phyloP scores from a whole-genome alignment of 2,329 filamentous ascomycete genomes.

The Fusarium devonianum region DNA sequence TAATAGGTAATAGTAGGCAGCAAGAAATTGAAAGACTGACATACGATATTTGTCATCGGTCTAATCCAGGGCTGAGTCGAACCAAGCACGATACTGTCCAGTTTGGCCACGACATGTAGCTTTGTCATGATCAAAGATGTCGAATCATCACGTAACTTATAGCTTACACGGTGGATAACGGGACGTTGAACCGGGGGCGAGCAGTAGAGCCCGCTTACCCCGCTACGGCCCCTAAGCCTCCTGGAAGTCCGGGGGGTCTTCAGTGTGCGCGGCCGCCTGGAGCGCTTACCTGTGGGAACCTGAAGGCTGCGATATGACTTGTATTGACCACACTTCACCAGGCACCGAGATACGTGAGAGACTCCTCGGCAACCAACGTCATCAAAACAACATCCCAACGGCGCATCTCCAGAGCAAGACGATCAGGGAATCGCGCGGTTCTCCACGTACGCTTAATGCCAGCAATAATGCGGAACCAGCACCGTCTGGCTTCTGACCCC shows the following conservation, averaged over 20 bases:
- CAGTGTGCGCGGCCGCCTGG: slow-evolving; percentile 29
- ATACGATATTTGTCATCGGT: too few relatives aligned
- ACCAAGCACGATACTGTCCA: neutral
- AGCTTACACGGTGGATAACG: too few relatives aligned
- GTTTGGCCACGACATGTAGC: too few relatives aligned
- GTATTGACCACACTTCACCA: slow-evolving; percentile 15
- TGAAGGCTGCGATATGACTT: neutral
- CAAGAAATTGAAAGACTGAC: too few relatives aligned
- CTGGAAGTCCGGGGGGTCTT: slow-evolving; percentile 19
- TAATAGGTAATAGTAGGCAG: too few relatives aligned
- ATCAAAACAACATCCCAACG: slow-evolving; percentile 9
- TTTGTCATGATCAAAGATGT: too few relatives aligned
- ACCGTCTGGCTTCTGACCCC: slow-evolving; percentile 38
- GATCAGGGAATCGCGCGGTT: slow-evolving; percentile 3
- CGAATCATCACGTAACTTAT: too few relatives aligned
- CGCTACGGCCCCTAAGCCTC: slow-evolving; percentile 23
- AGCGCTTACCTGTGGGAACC: neutral
- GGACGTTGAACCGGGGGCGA: neutral
- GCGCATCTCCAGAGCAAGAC: neutral
- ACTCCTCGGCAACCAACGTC: slow-evolving; percentile 16
- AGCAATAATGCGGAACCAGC: slow-evolving; percentile 45
- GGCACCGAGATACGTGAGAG: slow-evolving; percentile 26
- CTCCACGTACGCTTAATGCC: slow-evolving; percentile 24
- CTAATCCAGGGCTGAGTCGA: too few relatives aligned
- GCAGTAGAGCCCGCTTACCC: neutral